A percentile compares a stretch with the other conserved stretches of the same genome.
These are phyloP conservation scores for Teratosphaeria zuluensis DNA, from an alignment of 2,329 filamentous ascomycete species.

Conservation along the genomic window DNA sequence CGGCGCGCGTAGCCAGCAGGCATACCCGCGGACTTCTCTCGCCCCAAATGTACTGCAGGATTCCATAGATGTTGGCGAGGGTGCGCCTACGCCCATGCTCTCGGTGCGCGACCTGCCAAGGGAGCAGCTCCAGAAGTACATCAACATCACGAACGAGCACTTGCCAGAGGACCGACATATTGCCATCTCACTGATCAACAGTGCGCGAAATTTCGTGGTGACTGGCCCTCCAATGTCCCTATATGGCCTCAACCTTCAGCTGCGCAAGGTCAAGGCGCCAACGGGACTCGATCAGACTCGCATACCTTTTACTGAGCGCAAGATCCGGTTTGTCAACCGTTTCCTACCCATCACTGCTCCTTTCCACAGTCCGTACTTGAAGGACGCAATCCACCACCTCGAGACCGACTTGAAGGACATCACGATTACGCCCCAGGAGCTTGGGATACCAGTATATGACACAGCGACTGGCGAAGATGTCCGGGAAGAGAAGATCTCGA, in stretches of 20 bases:
- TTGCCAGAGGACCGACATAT: constrained; percentile 88
- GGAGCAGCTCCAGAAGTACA: constrained; percentile 86
- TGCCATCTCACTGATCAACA: constrained; percentile 90
- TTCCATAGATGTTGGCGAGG: constrained; percentile 87
- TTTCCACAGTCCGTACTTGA: constrained; percentile 93
- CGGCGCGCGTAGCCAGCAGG: constrained; percentile 90
- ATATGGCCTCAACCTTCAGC: constrained; percentile 87
- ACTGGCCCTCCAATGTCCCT: constrained; percentile 92
- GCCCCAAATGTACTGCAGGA: constrained; percentile 85
- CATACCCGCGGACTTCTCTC: constrained; percentile 88
- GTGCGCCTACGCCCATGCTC: constrained; percentile 92
- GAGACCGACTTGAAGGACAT: constrained; percentile 80
- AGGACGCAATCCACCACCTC: constrained; percentile 70
- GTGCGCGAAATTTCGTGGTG: constrained; percentile 91
- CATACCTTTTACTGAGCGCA: constrained; percentile 89
- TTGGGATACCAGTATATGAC: constrained; percentile 81
- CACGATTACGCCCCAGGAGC: constrained; percentile 58
- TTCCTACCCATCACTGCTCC: constrained; percentile 96
- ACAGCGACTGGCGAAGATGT: constrained; percentile 84
- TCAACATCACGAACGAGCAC: constrained; percentile 94
- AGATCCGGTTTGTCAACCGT: constrained; percentile 90
- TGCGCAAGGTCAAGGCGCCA: constrained; percentile 93
- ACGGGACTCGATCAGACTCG: constrained; percentile 95
- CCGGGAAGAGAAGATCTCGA: constrained; percentile 56
- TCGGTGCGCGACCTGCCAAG: constrained; percentile 89